Conservation (phyloP, 257 asterid species). For the Haberlea rhodopensis region DNA sequence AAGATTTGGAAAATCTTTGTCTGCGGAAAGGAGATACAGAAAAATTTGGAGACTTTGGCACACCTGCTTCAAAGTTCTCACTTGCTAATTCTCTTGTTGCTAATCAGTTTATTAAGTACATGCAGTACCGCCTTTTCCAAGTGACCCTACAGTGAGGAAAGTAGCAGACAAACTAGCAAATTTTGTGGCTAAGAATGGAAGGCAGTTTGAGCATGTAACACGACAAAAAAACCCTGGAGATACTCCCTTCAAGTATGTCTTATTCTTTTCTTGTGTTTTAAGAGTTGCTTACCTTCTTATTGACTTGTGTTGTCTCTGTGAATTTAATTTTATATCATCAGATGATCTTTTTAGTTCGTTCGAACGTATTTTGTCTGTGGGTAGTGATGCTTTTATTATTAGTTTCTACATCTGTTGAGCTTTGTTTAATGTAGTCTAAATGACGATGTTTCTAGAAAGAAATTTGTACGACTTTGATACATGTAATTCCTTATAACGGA, state of each 20-base stretch:
- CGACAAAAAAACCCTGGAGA: constrained; percentile 95
- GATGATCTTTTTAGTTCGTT: not conserved
- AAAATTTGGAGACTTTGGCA: constrained; percentile 81
- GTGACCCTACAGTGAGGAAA: constrained; percentile 91
- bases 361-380: not conserved
- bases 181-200: constrained; percentile 96
- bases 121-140: constrained; percentile 92
- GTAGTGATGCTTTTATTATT: not conserved
- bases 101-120: constrained; percentile 92
- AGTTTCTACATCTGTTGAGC: not conserved
- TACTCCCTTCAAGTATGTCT: constrained; percentile 83
- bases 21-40: constrained; percentile 71
- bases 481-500: not conserved
- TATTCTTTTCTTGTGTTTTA: constrained; percentile 18
- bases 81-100: constrained; percentile 85
- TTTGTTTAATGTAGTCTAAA: not conserved
- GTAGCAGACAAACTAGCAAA: constrained; percentile 91
- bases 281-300: not conserved
- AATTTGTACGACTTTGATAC: not conserved
- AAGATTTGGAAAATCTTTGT: constrained; percentile 34
- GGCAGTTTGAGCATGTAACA: constrained; percentile 86
- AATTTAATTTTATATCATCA: not conserved
- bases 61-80: constrained; percentile 73
- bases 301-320: not conserved
- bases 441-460: not conserved